Evolutionary conservation across 1,139 yeast genomes (phyloP).

Genomic region (Candida gigantensis): DNA sequence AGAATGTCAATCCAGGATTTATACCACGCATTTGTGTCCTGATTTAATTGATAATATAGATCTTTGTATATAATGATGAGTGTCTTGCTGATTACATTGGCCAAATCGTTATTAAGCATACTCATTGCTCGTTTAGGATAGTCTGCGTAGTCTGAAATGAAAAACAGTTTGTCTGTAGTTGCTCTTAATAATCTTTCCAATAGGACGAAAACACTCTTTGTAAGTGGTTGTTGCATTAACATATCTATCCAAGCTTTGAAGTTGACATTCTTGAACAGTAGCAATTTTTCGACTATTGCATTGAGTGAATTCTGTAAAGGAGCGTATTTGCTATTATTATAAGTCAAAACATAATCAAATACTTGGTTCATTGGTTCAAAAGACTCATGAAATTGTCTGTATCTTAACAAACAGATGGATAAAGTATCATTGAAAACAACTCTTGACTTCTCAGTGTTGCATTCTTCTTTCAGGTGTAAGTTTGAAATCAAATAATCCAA

Average conservation of each 20-base stretch:
- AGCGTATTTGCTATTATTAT: conserved; percentile 71
- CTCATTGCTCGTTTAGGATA: conserved; percentile 49
- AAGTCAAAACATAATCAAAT: conserved; percentile 61
- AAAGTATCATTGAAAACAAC: conserved; percentile 55
- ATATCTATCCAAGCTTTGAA: conserved; percentile 11
- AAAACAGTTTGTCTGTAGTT: conserved; percentile 31
- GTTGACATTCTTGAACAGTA: conserved; percentile 19
- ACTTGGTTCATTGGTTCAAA: conserved; percentile 11
- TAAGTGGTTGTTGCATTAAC: conserved; percentile 12
- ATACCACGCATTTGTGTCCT: conserved; percentile 46
- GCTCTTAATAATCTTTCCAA: conserved; percentile 53
- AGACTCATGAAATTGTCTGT: conserved; percentile 15
- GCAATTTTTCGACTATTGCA: conserved; percentile 56
- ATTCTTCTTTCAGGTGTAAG: conserved; percentile 6
- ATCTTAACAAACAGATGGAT: conserved; percentile 63
- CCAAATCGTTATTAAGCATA: conserved; percentile 59
- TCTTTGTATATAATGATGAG: conserved; percentile 47
- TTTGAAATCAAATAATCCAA: conserved; percentile 7
- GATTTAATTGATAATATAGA: conserved; percentile 10
- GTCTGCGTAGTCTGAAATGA: conserved; percentile 44
- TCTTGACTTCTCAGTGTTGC: conserved; percentile 9
- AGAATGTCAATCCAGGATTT: conserved; percentile 51
- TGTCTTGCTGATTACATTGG: conserved; percentile 69
- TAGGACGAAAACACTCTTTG: conserved; percentile 9
- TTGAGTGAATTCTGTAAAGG: conserved; percentile 68